phyloP scores from a whole-genome alignment of 2,329 filamentous ascomycete genomes.

The Meredithiella fracta region DNA sequence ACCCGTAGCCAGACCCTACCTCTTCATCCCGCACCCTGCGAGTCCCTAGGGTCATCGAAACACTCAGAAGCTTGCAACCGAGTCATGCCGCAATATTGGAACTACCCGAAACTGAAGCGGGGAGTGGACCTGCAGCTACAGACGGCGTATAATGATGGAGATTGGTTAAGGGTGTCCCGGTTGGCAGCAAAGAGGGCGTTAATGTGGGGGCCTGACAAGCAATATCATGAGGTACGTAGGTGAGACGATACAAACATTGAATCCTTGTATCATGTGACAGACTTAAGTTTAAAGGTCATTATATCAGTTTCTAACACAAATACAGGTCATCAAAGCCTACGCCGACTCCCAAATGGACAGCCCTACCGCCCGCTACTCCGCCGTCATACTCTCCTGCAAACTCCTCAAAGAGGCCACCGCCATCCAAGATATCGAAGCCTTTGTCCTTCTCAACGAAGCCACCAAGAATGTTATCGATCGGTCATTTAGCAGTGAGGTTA shows the following conservation, averaged over 20 bases:
- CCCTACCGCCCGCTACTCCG: constrained; percentile 5
- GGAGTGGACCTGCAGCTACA: constrained; percentile 39
- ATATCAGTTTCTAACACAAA: background rate
- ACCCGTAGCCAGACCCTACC: background rate
- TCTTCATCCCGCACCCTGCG: no score
- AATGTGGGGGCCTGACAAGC: constrained; percentile 28
- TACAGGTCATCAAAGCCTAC: constrained; percentile 6
- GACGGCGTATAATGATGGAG: constrained; percentile 36
- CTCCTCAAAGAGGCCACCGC: constrained; percentile 27
- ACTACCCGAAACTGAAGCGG: constrained; percentile 27
- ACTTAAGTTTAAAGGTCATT: background rate
- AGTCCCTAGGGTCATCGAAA: background rate
- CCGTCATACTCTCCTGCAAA: constrained; percentile 5
- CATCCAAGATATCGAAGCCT: constrained; percentile 32
- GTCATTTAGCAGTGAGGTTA: constrained; percentile 28
- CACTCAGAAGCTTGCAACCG: background rate
- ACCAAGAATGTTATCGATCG: constrained; percentile 24
- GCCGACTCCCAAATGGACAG: constrained; percentile 8
- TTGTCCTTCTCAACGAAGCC: constrained; percentile 41
- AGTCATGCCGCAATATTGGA: constrained; percentile 10
- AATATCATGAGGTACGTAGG: constrained; percentile 37
- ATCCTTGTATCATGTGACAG: background rate
- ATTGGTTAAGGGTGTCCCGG: constrained; percentile 35
- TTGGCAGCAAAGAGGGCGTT: constrained; percentile 36
- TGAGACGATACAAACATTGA: constrained; percentile 14